Base-by-base conservation (phyloP, 352 stramenopile genomes). In the Blastocystis sp. region DNA sequence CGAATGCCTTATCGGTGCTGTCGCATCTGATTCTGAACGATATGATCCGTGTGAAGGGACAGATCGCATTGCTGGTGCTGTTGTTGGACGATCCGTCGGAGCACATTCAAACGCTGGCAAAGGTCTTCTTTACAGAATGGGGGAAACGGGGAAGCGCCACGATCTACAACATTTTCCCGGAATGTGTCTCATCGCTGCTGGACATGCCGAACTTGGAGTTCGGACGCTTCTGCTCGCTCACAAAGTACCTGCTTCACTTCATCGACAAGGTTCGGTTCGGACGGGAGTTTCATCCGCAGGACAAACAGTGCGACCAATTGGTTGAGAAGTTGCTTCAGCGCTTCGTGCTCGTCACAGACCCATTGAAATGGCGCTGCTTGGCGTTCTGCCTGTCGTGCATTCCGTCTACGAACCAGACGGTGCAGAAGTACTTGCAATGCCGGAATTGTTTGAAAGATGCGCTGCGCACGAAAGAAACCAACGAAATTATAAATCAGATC, bases 21-120 rank as follows among this genome's bases (percentile, higher is more conserved):
- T 98, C 96, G 41, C 96, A 98, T 89, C 92, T 99, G 53, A 98
- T 98, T 90, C 91, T 99, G 48, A 99, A 99, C 90, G 96, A 99
- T 89, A 99, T 99, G 96, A 96, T 99, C 59, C 98, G 98, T 91
- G 95, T 98, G n/a, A 98, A 98, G 89, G 95, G 94, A 19, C 94
- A 98, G 90, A 91, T 95, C 2, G 92, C 91, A 65, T 91, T 98
- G 78, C 97, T 99, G 77, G 96, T 95, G 2, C 92, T 98, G 11
- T 97, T 94, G 53, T 90, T 99, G 28, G 92, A 96, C 11, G 96
- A 98, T 89, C 89, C 94, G n/a, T 95, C 96, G 61, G 89, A 92
- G 52, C 90, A 93, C 45, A 98, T 99, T 77, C 92, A 92, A 17
- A 94, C 96, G 79, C 94, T 98, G 78, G 93, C 96, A 17, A 93